Evolutionary conservation across 176 grass and related monocot genomes (phyloP).

Genomic region (Miscanthus lutarioriparius): DNA sequence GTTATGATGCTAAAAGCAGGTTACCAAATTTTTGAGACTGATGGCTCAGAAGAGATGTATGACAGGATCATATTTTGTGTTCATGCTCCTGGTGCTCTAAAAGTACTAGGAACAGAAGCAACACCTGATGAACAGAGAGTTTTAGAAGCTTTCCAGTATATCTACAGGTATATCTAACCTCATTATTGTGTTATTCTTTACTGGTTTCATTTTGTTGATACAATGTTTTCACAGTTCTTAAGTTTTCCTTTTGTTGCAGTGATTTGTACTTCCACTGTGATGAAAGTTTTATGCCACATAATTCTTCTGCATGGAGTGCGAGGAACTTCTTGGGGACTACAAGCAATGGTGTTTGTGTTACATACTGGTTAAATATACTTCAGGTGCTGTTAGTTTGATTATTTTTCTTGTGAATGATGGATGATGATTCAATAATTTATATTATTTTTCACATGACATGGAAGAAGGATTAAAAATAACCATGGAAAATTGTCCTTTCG

Average conservation of each 20-base stretch:
- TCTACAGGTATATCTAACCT: slow-evolving; percentile 47
- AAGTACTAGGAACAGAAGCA: slow-evolving; percentile 62
- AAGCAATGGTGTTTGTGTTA: slow-evolving; percentile 57
- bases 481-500: neutral
- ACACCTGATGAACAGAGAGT: slow-evolving; percentile 67
- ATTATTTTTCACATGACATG: neutral
- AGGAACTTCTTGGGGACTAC: slow-evolving; percentile 85
- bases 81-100: slow-evolving; percentile 75
- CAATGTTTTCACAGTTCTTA: neutral
- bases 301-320: slow-evolving; percentile 73
- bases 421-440: neutral
- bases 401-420: neutral
- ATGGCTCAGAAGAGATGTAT: slow-evolving; percentile 57
- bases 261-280: slow-evolving; percentile 86
- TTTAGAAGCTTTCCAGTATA: slow-evolving; percentile 74
- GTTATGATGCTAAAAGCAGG: slow-evolving; percentile 25
- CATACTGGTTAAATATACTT: slow-evolving; percentile 86
- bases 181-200: neutral
- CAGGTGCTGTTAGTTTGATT: slow-evolving; percentile 47
- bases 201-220: neutral
- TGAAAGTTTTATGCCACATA: slow-evolving; percentile 73
- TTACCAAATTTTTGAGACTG: slow-evolving; percentile 36
- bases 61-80: slow-evolving; percentile 65
- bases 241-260: slow-evolving; percentile 28
- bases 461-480: neutral